Conservation (phyloP, 305 asterid species). For the Euphrasia arctica region DNA sequence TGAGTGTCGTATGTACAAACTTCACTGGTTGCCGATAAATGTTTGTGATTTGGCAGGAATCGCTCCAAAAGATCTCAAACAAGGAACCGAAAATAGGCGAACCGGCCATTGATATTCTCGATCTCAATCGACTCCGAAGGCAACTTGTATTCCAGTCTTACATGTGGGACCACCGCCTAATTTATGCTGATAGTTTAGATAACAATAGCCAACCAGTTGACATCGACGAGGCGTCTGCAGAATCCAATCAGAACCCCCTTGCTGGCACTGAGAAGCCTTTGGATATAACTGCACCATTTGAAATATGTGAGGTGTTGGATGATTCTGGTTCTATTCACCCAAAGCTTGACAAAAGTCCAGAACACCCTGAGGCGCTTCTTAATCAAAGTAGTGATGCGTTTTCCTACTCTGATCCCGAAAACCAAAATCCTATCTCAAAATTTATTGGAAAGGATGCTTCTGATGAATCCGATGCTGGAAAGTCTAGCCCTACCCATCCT, state of each 20-base stretch:
- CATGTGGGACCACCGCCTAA: conserved; percentile 85
- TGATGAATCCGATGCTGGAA: conserved; percentile 37
- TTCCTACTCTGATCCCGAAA: conserved; percentile 28
- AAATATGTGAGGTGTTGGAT: conserved; percentile 32
- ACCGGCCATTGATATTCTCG: conserved; percentile 70
- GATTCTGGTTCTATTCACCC: conserved; percentile 27
- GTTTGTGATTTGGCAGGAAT: conserved; percentile 49
- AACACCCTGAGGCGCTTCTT: conserved; percentile 27
- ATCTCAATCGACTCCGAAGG: conserved; percentile 78
- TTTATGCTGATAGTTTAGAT: conserved; percentile 50
- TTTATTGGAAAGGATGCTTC: conserved; percentile 32
- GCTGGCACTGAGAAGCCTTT: conserved; percentile 31
- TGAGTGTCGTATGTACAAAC: no score
- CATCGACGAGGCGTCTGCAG: conserved; percentile 36
- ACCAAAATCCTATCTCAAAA: neutral
- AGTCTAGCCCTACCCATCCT: conserved; percentile 38
- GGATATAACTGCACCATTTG: conserved; percentile 34
- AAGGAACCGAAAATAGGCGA: conserved; percentile 56
- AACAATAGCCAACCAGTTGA: conserved; percentile 34
- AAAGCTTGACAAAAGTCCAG: conserved; percentile 35
- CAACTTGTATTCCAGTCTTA: conserved; percentile 77
- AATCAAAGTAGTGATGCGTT: conserved; percentile 39
- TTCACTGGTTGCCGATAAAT: conserved; percentile 25
- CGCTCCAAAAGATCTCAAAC: conserved; percentile 46
- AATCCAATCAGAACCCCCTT: conserved; percentile 36